A percentile compares a stretch with the other conserved stretches of the same genome.
Evolutionary conservation across 306 rosid species (phyloP).

Genomic region (Nissolia schottii): DNA sequence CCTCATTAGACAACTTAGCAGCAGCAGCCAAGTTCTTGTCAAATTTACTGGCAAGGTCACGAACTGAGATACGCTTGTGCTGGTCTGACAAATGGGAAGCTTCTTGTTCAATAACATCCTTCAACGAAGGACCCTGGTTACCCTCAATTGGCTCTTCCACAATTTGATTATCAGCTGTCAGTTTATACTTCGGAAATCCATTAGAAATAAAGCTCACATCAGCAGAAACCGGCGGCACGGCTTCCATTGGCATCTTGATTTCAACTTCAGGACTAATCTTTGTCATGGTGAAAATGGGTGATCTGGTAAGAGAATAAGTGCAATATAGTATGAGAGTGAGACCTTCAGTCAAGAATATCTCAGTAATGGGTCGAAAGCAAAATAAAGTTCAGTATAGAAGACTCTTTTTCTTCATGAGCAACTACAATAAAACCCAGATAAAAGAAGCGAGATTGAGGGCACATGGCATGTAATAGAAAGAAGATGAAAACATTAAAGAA

Average conservation of each 20-base stretch:
- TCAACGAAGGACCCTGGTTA: constrained; percentile 63
- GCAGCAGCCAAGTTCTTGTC: constrained; percentile 94
- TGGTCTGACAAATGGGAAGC: constrained; percentile 70
- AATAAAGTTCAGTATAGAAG: constrained; percentile 14
- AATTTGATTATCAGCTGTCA: constrained; percentile 76
- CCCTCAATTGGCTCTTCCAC: constrained; percentile 70
- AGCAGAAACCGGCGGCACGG: constrained; percentile 67
- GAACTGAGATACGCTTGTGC: constrained; percentile 95
- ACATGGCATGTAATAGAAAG: neutral
- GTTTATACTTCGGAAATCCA: constrained; percentile 76
- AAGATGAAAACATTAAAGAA: constrained; percentile 14
- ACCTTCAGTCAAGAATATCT: neutral
- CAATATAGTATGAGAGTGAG: constrained; percentile 12
- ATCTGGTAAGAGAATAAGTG: constrained; percentile 31
- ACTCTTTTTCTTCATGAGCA: neutral
- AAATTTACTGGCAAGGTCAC: constrained; percentile 94
- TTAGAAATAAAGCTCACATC: constrained; percentile 81
- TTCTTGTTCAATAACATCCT: constrained; percentile 76
- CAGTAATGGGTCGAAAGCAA: neutral
- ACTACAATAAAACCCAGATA: neutral
- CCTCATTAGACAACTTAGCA: constrained; percentile 91
- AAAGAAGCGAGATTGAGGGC: neutral
- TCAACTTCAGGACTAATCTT: constrained; percentile 82
- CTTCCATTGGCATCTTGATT: constrained; percentile 52
- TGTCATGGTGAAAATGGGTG: constrained; percentile 51